Evolutionary conservation across 257 asterid genomes (phyloP).

Genomic region (Penstemon eatonii): DNA sequence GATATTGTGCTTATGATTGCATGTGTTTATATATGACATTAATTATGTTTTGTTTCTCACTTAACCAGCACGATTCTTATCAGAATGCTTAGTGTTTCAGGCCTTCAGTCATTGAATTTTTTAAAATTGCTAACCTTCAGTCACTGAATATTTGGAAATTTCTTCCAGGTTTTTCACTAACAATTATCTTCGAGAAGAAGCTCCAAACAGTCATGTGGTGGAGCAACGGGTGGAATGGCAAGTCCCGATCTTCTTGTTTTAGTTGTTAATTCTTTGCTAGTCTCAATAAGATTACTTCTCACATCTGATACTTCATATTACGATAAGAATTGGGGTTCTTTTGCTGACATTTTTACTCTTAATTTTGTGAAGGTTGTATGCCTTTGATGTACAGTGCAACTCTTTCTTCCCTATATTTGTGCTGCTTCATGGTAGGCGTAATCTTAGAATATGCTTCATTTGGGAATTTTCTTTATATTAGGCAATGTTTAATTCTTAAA

Average conservation of each 20-base stretch:
- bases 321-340: conserved; percentile 13
- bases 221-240: conserved; percentile 99
- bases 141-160: no score
- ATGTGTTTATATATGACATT: neutral
- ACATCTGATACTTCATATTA: conserved; percentile 14
- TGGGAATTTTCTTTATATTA: conserved; percentile 6
- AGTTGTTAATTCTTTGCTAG: conserved; percentile 9
- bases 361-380: conserved; percentile 79
- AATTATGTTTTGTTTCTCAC: conserved; percentile 9
- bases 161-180: conserved; percentile 87
- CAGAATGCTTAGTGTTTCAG: neutral
- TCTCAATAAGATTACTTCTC: neutral
- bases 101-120: neutral
- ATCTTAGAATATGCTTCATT: conserved; percentile 10
- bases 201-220: conserved; percentile 91
- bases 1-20: conserved; percentile 1
- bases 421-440: conserved; percentile 73
- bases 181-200: conserved; percentile 97
- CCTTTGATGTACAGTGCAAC: conserved; percentile 99
- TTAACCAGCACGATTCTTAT: conserved; percentile 1
- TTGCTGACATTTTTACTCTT: conserved; percentile 31
- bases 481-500: no score
- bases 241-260: conserved; percentile 41
- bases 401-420: conserved; percentile 96
- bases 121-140: neutral